Conservation (phyloP, 2,329 filamentous ascomycete species). For the Aspergillus eucalypticola region DNA sequence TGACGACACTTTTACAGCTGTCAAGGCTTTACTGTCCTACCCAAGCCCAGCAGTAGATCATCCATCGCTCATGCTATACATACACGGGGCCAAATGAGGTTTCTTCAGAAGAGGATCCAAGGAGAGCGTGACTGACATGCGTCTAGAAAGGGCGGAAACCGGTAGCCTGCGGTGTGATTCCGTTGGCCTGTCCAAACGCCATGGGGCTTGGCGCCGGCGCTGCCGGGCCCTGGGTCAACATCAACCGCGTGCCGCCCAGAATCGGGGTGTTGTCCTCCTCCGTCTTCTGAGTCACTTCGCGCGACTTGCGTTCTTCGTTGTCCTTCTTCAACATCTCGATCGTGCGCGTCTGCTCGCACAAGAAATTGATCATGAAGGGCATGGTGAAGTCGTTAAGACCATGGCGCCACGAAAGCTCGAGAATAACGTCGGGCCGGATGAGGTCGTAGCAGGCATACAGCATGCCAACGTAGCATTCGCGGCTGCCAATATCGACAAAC, state of each 20-base stretch:
- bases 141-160: slow-evolving; percentile 63
- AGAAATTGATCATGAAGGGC: slow-evolving; percentile 99
- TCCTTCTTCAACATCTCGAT: slow-evolving; percentile 86
- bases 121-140: slow-evolving; percentile 16
- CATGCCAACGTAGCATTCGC: slow-evolving; percentile 99
- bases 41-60: slow-evolving; percentile 18
- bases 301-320: slow-evolving; percentile 86
- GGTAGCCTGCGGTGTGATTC: slow-evolving; percentile 85
- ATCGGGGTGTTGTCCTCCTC: slow-evolving; percentile 94
- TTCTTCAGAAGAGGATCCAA: slow-evolving; percentile 18
- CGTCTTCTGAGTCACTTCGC: slow-evolving; percentile 73
- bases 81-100: slow-evolving; percentile 22
- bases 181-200: slow-evolving; percentile 78
- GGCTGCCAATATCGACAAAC: slow-evolving; percentile 99
- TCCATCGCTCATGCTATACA: slow-evolving; percentile 39
- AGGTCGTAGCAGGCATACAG: slow-evolving; percentile 98
- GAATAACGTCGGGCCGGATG: slow-evolving; percentile 85
- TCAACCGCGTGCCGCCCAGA: slow-evolving; percentile 80
- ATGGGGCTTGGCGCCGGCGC: slow-evolving; percentile 59
- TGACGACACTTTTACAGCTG: not conserved
- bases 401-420: slow-evolving; percentile 96
- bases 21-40: not conserved
- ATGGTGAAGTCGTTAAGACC: slow-evolving; percentile 96
- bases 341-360: slow-evolving; percentile 85
- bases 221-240: slow-evolving; percentile 91